phyloP scores from a whole-genome alignment of 495 filamentous ascomycete genomes.

The Hypoxylon intermedium region DNA sequence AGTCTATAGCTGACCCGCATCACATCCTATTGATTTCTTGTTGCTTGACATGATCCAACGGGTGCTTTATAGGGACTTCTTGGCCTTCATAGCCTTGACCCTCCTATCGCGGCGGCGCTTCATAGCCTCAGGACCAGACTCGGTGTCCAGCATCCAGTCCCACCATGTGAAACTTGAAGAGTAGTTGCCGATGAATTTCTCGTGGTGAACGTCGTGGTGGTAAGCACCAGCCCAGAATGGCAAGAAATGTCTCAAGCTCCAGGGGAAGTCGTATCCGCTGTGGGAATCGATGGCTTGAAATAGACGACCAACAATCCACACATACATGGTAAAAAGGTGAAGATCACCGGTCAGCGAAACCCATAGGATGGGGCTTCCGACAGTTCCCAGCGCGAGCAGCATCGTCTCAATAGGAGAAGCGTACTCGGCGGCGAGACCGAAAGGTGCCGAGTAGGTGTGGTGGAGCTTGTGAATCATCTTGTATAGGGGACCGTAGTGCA shows the following conservation, averaged over 20 bases:
- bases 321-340: conserved; percentile 96
- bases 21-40: conserved; percentile 4
- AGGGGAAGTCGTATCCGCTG: conserved; percentile 97
- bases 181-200: conserved; percentile 98
- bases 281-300: conserved; percentile 99
- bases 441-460: conserved; percentile 96
- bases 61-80: conserved; percentile 66
- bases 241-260: conserved; percentile 91
- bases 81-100: conserved; percentile 63
- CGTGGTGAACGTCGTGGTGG: conserved; percentile 96
- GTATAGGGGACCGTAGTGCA: conserved; percentile 96
- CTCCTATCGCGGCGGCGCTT: conserved; percentile 85
- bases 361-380: conserved; percentile 84
- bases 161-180: conserved; percentile 98
- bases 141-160: conserved; percentile 93
- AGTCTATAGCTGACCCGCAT: conserved; percentile 1
- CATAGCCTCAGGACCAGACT: conserved; percentile 85
- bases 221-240: conserved; percentile 98
- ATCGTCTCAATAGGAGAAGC: conserved; percentile 97
- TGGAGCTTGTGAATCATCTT: conserved; percentile 97
- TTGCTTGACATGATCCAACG: background rate
- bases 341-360: conserved; percentile 82
- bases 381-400: conserved; percentile 92
- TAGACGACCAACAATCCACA: conserved; percentile 91
- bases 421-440: conserved; percentile 96